These are phyloP conservation scores for Aspergillus hiratsukae DNA, from an alignment of 2,329 filamentous ascomycete species.

Conservation along the genomic window DNA sequence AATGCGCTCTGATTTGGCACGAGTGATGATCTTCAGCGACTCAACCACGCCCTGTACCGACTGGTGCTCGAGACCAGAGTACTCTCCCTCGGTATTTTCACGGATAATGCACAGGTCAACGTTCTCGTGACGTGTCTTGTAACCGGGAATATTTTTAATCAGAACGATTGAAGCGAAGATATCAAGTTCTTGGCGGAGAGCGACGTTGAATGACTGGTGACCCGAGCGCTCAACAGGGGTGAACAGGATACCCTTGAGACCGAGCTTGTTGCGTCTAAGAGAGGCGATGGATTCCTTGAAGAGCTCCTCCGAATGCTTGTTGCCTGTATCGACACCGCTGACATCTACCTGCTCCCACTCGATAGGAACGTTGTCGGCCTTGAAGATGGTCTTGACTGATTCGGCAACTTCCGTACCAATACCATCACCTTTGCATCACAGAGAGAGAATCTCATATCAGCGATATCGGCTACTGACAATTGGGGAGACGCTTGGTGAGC, in stretches of 20 bases:
- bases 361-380: constrained; percentile 96
- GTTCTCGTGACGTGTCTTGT: constrained; percentile 93
- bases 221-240: constrained; percentile 94
- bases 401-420: constrained; percentile 97
- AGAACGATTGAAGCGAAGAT: constrained; percentile 98
- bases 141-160: constrained; percentile 99
- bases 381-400: constrained; percentile 98
- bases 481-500: not conserved
- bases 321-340: constrained; percentile 78
- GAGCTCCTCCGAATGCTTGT: constrained; percentile 85
- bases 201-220: constrained; percentile 99
- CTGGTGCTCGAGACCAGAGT: constrained; percentile 98
- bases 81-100: constrained; percentile 99
- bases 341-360: constrained; percentile 99
- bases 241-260: constrained; percentile 97
- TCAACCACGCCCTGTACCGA: constrained; percentile 94
- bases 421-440: constrained; percentile 63
- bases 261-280: constrained; percentile 96
- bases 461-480: constrained; percentile 1
- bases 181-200: constrained; percentile 97
- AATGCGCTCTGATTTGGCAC: constrained; percentile 97
- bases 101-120: constrained; percentile 99
- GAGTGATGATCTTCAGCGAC: constrained; percentile 99
- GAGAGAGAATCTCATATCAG: constrained; percentile 9
- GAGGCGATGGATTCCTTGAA: constrained; percentile 95